phyloP scores from a whole-genome alignment of 2,329 filamentous ascomycete genomes.

The Aspergillus arachidicola region DNA sequence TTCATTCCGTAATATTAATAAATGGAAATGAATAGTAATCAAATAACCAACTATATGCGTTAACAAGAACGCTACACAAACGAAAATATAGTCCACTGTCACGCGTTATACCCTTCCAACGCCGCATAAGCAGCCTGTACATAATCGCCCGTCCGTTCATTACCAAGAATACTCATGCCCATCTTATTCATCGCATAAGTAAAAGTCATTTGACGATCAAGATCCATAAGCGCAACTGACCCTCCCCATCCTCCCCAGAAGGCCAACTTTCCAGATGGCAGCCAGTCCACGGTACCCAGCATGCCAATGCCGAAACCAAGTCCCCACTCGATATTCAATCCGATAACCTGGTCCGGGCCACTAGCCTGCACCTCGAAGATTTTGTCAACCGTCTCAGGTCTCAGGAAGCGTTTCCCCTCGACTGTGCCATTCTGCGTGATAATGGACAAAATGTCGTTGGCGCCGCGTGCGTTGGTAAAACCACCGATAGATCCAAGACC shows the following conservation, averaged over 20 bases:
- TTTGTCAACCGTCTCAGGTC: slow-evolving; percentile 45
- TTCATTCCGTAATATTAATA: background rate
- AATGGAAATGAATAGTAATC: background rate
- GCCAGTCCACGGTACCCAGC: slow-evolving; percentile 24
- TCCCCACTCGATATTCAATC: slow-evolving; percentile 41
- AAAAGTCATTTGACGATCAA: slow-evolving; percentile 46
- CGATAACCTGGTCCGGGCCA: slow-evolving; percentile 46
- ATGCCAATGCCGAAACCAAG: slow-evolving; percentile 45
- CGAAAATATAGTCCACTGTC: background rate
- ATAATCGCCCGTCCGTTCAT: slow-evolving; percentile 30
- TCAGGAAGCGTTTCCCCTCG: slow-evolving; percentile 42
- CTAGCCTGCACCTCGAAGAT: slow-evolving; percentile 50
- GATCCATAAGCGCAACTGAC: slow-evolving; percentile 48
- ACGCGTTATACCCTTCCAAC: background rate
- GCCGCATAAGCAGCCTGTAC: slow-evolving; percentile 35
- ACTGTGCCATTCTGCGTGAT: slow-evolving; percentile 38
- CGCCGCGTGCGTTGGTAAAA: slow-evolving; percentile 47
- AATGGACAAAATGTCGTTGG: slow-evolving; percentile 47
- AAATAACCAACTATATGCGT: background rate
- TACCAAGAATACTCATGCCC: slow-evolving; percentile 34
- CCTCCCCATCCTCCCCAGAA: slow-evolving; percentile 54
- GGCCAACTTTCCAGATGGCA: slow-evolving; percentile 36
- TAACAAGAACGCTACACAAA: background rate
- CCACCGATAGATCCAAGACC: slow-evolving; percentile 48
- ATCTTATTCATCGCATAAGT: slow-evolving; percentile 53